Base-by-base conservation (phyloP, 2,329 filamentous ascomycete genomes). In the Graphilbum ipis-grandicollis region DNA sequence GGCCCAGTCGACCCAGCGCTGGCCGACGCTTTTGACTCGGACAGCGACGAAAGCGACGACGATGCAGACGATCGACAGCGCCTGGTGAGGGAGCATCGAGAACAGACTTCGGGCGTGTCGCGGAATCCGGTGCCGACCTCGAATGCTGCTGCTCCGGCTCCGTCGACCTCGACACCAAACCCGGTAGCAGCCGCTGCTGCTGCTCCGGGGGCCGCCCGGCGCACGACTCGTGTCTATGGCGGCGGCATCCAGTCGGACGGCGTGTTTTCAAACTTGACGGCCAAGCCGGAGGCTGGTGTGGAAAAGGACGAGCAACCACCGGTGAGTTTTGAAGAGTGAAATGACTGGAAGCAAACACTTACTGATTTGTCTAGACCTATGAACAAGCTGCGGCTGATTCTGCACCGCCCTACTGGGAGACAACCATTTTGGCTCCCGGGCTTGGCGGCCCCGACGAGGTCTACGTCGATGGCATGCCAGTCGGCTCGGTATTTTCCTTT, bases 351-450 rank as follows among this genome's bases (percentile, higher is more conserved):
- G n/a, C n/a, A n/a, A n/a, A n/a, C n/a, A n/a, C n/a, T n/a, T n/a
- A n/a, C n/a, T n/a, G n/a, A n/a, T n/a, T n/a, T n/a, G n/a, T 6
- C 19, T 49, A 94, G 83, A 86, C 88, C 26, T 98, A 98, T 56
- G 90, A 98, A 66, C 88, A 96, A 72, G 90, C 90, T 14, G 90
- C 90, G 3, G 88, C 88, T 31, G 90, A 98, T 56, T 80, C 85
- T 19, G 90, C 90, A 34, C 90, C 90, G 1, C 90, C 90, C 0
- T 98, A 98, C 58, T 98, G 90, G 90, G 90, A 98, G 63, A 98
- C 90, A 6, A 96, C 90, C 0, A 94, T 98, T 45, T 71, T 98
- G 36, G 88, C 86, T 0, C 90, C 90, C 1, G 90, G 88, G 38
- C 74, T 90, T 45, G 80, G 80, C 36, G 81, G 80, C n/a, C 74